Evolutionary conservation across 306 rosid species (phyloP).

Genomic region (Castanospermum australe): DNA sequence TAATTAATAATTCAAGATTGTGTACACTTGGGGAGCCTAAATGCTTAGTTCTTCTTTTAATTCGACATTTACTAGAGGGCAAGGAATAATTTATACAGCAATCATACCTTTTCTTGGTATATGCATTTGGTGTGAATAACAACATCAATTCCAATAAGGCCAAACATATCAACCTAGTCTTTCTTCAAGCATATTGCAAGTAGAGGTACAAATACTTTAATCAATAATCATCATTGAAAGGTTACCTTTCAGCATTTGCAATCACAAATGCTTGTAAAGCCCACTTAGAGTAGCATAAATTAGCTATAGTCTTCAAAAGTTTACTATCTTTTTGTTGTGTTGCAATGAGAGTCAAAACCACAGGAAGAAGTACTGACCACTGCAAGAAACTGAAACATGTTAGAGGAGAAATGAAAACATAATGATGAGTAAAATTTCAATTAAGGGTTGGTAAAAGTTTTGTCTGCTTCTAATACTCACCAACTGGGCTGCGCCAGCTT

Average conservation of each 20-base stretch:
- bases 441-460: background rate
- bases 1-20: background rate
- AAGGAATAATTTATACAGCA: too few species aligned
- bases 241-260: constrained; percentile 91
- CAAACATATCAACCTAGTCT: background rate
- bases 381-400: constrained; percentile 42
- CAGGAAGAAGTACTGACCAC: constrained; percentile 97
- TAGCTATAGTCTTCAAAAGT: constrained; percentile 58
- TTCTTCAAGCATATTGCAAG: background rate
- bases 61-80: too few species aligned
- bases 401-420: constrained; percentile 21
- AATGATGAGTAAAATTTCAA: background rate
- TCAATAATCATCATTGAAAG: background rate
- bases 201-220: background rate
- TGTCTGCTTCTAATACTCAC: constrained; percentile 44
- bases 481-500: constrained; percentile 95
- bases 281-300: constrained; percentile 88
- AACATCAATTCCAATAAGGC: background rate
- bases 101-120: background rate
- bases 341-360: constrained; percentile 82
- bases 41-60: background rate
- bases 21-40: background rate
- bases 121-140: background rate
- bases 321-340: constrained; percentile 59
- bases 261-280: constrained; percentile 83